A percentile compares a stretch with the other conserved stretches of the same genome.
phyloP scores from a whole-genome alignment of 2,329 filamentous ascomycete genomes.

The Coniochaeta prunicola region DNA sequence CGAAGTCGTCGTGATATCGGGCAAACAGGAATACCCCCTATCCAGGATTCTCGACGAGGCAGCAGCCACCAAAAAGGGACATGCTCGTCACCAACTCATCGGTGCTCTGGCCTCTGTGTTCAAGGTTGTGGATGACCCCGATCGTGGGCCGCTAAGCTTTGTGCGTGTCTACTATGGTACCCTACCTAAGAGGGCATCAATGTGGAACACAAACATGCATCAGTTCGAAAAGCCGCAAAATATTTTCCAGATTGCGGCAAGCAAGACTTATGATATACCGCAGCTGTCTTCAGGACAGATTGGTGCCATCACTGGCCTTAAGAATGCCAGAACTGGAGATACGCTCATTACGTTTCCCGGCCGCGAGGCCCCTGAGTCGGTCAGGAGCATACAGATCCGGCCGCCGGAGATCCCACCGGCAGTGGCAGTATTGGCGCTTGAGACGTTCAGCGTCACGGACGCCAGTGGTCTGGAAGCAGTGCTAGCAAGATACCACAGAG shows the following conservation, averaged over 20 bases:
- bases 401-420: constrained; percentile 87
- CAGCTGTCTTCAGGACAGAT: constrained; percentile 83
- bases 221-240: constrained; percentile 73
- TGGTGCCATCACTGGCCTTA: constrained; percentile 84
- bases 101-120: constrained; percentile 65
- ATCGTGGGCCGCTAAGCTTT: constrained; percentile 82
- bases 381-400: constrained; percentile 73
- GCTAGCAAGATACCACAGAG: constrained; percentile 70
- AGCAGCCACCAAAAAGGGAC: not conserved
- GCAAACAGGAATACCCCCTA: constrained; percentile 42
- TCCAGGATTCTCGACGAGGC: constrained; percentile 28
- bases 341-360: constrained; percentile 71
- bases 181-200: constrained; percentile 62
- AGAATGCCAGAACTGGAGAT: constrained; percentile 87
- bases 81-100: constrained; percentile 21
- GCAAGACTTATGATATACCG: constrained; percentile 76
- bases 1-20: constrained; percentile 69
- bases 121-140: constrained; percentile 87
- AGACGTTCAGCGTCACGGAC: constrained; percentile 57
- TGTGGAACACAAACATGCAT: constrained; percentile 83
- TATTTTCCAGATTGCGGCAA: constrained; percentile 83
- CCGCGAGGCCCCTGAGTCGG: constrained; percentile 54
- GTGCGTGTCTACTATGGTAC: constrained; percentile 85
- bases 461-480: constrained; percentile 71
- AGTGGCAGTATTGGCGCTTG: constrained; percentile 93